Evolutionary conservation across 2,329 filamentous ascomycete species (phyloP), one percentile per base, ranked within the genome.

Genomic region (Leptographium flavum): DNA sequence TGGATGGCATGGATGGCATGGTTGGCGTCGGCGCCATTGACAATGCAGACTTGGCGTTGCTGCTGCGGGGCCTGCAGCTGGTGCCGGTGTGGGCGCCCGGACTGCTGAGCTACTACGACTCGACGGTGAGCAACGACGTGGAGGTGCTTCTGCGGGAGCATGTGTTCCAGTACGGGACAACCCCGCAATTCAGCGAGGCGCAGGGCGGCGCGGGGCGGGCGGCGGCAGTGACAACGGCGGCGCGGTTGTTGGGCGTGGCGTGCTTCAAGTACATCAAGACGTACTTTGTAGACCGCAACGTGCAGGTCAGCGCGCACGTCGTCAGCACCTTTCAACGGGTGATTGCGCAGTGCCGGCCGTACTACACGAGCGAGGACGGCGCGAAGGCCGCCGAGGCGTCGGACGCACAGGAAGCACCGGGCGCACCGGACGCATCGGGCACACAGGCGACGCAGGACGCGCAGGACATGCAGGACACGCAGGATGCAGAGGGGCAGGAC

Each of bases 11-110:
- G 17, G 23, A 19, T n/a, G 17, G 15, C n/a, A 32, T 6, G 15
- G 35, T 3, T 5, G 23, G 23, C 41, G 31, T 13, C 14, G 14
- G 14, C 9, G 6, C 31, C 9, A 33, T 14, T 33, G 17, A 14
- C 2, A 4, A 21, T 37, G n/a, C 15, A 21, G 21, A 35, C 36
- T 22, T 37, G 33, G 15, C 14, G 5, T 39, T 45, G 2, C 19
- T 42, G 2, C 23, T 47, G 33, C 38, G 42, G 11, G 51, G 57
- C 17, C 33, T 63, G 42, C 53, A 56, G 17, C 52, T 56, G 38
- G 38, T 69, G 22, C 63, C 68, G 0, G 51, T 57, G n/a, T 78
- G 74, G 74, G 67, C 60, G 5, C 73, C 74, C 1, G 60, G 62
- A 22, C 55, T 77, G 22, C 57, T 78, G 28, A 66, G 63, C 8